These are phyloP conservation scores for Phytophthora ramorum DNA, from an alignment of 352 stramenopile genomes.

Conservation along the genomic window DNA sequence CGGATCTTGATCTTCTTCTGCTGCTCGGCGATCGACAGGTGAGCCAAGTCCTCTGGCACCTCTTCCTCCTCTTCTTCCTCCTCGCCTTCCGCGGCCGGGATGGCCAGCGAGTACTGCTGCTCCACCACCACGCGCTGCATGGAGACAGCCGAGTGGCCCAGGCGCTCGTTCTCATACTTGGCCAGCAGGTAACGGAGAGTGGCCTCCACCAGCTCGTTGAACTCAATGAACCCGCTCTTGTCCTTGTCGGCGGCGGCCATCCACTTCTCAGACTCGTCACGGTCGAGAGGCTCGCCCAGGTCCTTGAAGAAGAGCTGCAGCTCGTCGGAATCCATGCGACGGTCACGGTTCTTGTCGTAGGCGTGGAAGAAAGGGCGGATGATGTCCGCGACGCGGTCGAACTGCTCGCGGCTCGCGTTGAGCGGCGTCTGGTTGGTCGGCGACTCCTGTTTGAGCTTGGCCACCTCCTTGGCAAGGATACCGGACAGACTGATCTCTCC, in stretches of 20 bases:
- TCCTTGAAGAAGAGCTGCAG: conserved; percentile 94
- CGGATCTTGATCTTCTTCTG: conserved; percentile 96
- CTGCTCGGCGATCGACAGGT: conserved; percentile 95
- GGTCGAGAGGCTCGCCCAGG: conserved; percentile 90
- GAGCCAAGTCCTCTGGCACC: conserved; percentile 93
- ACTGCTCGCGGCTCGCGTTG: conserved; percentile 55
- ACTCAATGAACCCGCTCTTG: conserved; percentile 92
- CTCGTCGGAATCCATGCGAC: conserved; percentile 92
- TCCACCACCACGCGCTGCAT: conserved; percentile 60
- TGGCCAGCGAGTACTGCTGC: conserved; percentile 51
- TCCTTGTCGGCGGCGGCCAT: conserved; percentile 93
- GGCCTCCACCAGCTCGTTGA: conserved; percentile 94
- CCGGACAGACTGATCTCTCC: conserved; percentile 84
- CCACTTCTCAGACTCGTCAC: conserved; percentile 82
- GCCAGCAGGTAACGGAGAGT: conserved; percentile 88
- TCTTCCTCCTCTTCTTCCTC: conserved; percentile 95
- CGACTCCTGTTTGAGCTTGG: conserved; percentile 61
- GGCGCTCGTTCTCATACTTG: conserved; percentile 73
- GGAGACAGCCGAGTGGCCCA: conserved; percentile 55
- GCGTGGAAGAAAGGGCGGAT: conserved; percentile 93
- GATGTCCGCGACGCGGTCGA: conserved; percentile 89
- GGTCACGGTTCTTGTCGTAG: conserved; percentile 94
- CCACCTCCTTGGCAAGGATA: conserved; percentile 80
- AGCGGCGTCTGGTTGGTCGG: conserved; percentile 55
- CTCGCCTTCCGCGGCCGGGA: conserved; percentile 62